Percentiles rank a stretch among this genome's conserved stretches.
Conservation (phyloP, 177 flowering plant genomes). For the Vitis hybrid region DNA sequence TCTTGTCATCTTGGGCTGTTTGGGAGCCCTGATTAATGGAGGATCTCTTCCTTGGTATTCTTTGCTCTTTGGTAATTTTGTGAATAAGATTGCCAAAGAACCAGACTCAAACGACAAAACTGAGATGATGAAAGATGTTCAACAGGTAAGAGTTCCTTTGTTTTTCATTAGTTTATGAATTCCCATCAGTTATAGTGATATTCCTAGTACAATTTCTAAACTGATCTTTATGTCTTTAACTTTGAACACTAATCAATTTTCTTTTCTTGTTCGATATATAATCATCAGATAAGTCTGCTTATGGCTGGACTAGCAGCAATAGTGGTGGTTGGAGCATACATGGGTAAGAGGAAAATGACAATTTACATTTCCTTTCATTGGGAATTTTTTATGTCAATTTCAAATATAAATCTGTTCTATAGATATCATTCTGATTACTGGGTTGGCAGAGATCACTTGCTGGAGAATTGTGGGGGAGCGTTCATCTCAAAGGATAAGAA, state of each 20-base stretch:
- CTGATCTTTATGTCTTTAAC: too few relatives aligned
- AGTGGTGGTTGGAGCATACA: constrained; percentile 70
- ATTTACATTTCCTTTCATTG: background rate
- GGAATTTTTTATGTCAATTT: background rate
- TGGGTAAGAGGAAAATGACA: constrained; percentile 42
- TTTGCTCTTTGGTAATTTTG: constrained; percentile 59
- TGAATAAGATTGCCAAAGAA: constrained; percentile 50
- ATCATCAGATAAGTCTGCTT: constrained; percentile 43
- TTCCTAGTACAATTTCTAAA: background rate
- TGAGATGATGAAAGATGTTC: constrained; percentile 64
- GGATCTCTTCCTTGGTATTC: constrained; percentile 86
- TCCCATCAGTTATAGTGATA: background rate
- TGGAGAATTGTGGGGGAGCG: constrained; percentile 79
- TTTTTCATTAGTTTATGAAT: background rate
- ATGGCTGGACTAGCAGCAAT: constrained; percentile 64
- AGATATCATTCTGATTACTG: background rate
- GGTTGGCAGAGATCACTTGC: constrained; percentile 64
- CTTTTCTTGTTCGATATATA: background rate
- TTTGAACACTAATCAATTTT: background rate
- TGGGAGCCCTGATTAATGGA: constrained; percentile 78
- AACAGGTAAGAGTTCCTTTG: constrained; percentile 28
- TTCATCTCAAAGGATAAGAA: constrained; percentile 62
- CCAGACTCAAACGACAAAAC: constrained; percentile 24
- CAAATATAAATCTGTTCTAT: background rate
- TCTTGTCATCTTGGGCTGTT: constrained; percentile 57